Percentiles rank a stretch among this genome's conserved stretches.
These are phyloP conservation scores for Hanseniaspora pseudoguilliermondii DNA, from an alignment of 805 yeast genomes.

Conservation along the genomic window DNA sequence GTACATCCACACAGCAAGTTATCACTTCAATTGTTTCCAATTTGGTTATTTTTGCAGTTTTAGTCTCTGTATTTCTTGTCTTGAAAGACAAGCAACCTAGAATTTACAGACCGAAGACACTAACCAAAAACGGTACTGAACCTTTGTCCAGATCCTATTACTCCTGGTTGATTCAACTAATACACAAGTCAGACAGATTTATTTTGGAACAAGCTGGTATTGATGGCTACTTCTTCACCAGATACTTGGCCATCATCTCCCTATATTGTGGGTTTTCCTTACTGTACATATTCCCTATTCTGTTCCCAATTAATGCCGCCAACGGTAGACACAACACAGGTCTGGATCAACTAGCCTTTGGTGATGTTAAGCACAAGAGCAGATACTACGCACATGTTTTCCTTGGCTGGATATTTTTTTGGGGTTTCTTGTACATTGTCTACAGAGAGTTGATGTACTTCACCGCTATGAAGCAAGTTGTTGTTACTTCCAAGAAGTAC, in stretches of 20 bases:
- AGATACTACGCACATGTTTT: slow-evolving; percentile 82
- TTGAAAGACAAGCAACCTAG: slow-evolving; percentile 51
- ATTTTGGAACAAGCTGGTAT: slow-evolving; percentile 77
- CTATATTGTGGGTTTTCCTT: slow-evolving; percentile 44
- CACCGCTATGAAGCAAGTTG: slow-evolving; percentile 63
- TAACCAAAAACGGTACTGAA: slow-evolving; percentile 46
- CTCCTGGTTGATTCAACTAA: slow-evolving; percentile 55
- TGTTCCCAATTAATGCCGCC: slow-evolving; percentile 75
- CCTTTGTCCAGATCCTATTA: slow-evolving; percentile 59
- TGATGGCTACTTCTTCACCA: slow-evolving; percentile 84
- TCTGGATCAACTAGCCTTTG: slow-evolving; percentile 61
- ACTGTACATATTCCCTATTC: slow-evolving; percentile 44
- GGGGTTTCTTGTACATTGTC: slow-evolving; percentile 53
- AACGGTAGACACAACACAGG: slow-evolving; percentile 52
- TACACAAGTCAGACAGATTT: slow-evolving; percentile 58
- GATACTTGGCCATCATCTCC: slow-evolving; percentile 55
- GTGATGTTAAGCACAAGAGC: slow-evolving; percentile 48
- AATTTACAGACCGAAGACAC: slow-evolving; percentile 75
- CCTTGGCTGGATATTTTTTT: slow-evolving; percentile 67
- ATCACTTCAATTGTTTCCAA: slow-evolving; percentile 59
- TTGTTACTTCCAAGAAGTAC: slow-evolving; percentile 67
- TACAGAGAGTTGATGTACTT: slow-evolving; percentile 75
- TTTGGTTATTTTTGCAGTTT: slow-evolving; percentile 49
- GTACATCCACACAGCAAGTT: slow-evolving; percentile 61
- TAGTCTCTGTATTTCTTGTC: slow-evolving; percentile 48